Percentiles rank a stretch among this genome's conserved stretches.
These are phyloP conservation scores for Malbranchea zuffiana DNA, from an alignment of 2,329 filamentous ascomycete species.

Conservation along the genomic window DNA sequence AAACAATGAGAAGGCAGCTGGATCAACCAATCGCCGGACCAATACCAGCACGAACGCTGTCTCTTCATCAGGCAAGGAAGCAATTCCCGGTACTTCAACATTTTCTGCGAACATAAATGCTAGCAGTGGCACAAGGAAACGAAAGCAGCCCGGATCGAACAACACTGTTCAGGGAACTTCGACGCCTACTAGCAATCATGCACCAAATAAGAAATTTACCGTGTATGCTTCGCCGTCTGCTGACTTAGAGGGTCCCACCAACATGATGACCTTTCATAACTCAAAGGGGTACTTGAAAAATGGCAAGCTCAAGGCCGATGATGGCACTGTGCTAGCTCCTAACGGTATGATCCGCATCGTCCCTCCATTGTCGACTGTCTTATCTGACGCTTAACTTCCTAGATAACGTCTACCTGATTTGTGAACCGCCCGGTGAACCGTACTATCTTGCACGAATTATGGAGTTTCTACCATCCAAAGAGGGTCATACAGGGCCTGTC, in stretches of 20 bases:
- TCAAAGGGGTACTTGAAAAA: slow-evolving; percentile 58
- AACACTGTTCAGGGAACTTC: slow-evolving; percentile 26
- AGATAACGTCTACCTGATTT: slow-evolving; percentile 91
- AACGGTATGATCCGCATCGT: slow-evolving; percentile 58
- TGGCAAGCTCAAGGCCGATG: slow-evolving; percentile 74
- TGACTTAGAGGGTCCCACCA: slow-evolving; percentile 48
- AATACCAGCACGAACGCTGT: slow-evolving; percentile 27
- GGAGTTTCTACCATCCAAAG: slow-evolving; percentile 83
- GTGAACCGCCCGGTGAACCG: slow-evolving; percentile 92
- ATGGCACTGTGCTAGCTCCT: slow-evolving; percentile 69
- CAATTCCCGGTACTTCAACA: slow-evolving; percentile 48
- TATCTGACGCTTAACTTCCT: slow-evolving; percentile 13
- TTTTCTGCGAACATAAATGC: slow-evolving; percentile 43
- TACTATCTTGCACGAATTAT: slow-evolving; percentile 97
- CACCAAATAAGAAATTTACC: slow-evolving; percentile 25
- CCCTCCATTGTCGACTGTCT: slow-evolving; percentile 6
- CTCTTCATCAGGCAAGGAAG: slow-evolving; percentile 30
- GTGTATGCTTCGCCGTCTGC: slow-evolving; percentile 21
- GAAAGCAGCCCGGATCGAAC: slow-evolving; percentile 56
- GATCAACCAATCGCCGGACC: slow-evolving; percentile 32
- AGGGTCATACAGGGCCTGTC: slow-evolving; percentile 60
- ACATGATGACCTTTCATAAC: slow-evolving; percentile 79
- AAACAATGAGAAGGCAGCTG: slow-evolving; percentile 31
- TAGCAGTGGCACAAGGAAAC: slow-evolving; percentile 58
- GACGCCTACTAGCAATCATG: slow-evolving; percentile 10